phyloP scores from a whole-genome alignment of 805 yeast species.

The Suhomyces vadensis region DNA sequence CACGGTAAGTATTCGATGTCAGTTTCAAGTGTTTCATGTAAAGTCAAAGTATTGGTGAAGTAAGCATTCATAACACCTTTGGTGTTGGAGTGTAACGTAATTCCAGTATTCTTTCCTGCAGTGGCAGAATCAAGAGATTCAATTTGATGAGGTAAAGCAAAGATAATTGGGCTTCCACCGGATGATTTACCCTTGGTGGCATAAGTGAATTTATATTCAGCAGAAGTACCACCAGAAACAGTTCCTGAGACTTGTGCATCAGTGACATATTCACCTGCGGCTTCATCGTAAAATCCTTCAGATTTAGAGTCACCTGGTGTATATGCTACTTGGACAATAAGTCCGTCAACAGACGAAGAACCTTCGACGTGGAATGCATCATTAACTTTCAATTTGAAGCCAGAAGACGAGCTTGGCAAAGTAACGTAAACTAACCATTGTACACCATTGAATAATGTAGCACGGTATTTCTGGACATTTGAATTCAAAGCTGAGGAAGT shows the following conservation, averaged over 20 bases:
- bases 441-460: slow-evolving; percentile 38
- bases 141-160: slow-evolving; percentile 57
- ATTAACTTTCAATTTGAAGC: slow-evolving; percentile 31
- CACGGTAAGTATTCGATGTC: slow-evolving; percentile 49
- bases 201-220: slow-evolving; percentile 51
- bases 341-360: slow-evolving; percentile 41
- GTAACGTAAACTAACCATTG: slow-evolving; percentile 56
- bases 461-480: slow-evolving; percentile 33
- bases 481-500: slow-evolving; percentile 26
- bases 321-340: slow-evolving; percentile 53
- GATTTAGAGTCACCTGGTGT: slow-evolving; percentile 37
- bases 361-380: slow-evolving; percentile 39
- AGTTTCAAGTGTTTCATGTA: slow-evolving; percentile 41
- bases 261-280: slow-evolving; percentile 69
- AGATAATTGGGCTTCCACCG: slow-evolving; percentile 46
- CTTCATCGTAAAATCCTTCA: slow-evolving; percentile 53
- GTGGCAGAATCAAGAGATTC: slow-evolving; percentile 33
- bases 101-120: slow-evolving; percentile 38
- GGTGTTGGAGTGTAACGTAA: slow-evolving; percentile 46
- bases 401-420: slow-evolving; percentile 39
- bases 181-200: slow-evolving; percentile 51
- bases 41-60: slow-evolving; percentile 38
- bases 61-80: slow-evolving; percentile 53
- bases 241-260: slow-evolving; percentile 51
- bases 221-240: slow-evolving; percentile 44